phyloP scores from a whole-genome alignment of 169 alveolate genomes.

The Eimeria falciformis region DNA sequence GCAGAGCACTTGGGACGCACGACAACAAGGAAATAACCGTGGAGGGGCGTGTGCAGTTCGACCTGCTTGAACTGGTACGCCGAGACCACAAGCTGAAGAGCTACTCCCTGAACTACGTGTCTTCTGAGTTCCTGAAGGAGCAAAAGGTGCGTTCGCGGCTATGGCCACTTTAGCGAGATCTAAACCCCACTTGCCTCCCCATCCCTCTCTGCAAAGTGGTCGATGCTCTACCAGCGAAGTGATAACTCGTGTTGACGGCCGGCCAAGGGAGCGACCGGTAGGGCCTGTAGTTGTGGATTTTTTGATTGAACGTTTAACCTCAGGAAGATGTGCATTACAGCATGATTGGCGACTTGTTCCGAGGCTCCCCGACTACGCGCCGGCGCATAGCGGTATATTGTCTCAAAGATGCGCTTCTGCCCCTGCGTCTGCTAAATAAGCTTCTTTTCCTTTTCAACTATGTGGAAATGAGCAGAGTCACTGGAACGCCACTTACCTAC shows the following conservation, averaged over 20 bases:
- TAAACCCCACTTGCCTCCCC: background rate
- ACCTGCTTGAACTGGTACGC: constrained; percentile 96
- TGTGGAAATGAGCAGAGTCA: constrained; percentile 99
- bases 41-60: constrained; percentile 98
- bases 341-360: constrained; percentile 95
- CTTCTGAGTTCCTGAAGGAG: constrained; percentile 96
- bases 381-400: constrained; percentile 99
- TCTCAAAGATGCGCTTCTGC: constrained; percentile 98
- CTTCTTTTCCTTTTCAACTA: constrained; percentile 96
- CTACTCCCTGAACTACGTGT: constrained; percentile 97
- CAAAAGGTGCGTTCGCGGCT: constrained; percentile 88
- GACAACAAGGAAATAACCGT: constrained; percentile 74
- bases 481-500: constrained; percentile 97
- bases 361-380: constrained; percentile 96
- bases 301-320: background rate
- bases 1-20: constrained; percentile 73
- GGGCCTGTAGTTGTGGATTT: background rate
- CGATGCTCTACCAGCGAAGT: too few relatives aligned
- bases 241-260: too few relatives aligned
- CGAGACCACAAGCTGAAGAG: constrained; percentile 97
- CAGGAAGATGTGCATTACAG: constrained; percentile 99
- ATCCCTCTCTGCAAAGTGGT: background rate
- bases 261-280: too few relatives aligned
- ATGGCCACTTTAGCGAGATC: background rate
- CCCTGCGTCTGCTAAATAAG: constrained; percentile 96